These are phyloP conservation scores for Tricholoma sp. DNA, from an alignment of 768 basidiomycete species.

Conservation along the genomic window DNA sequence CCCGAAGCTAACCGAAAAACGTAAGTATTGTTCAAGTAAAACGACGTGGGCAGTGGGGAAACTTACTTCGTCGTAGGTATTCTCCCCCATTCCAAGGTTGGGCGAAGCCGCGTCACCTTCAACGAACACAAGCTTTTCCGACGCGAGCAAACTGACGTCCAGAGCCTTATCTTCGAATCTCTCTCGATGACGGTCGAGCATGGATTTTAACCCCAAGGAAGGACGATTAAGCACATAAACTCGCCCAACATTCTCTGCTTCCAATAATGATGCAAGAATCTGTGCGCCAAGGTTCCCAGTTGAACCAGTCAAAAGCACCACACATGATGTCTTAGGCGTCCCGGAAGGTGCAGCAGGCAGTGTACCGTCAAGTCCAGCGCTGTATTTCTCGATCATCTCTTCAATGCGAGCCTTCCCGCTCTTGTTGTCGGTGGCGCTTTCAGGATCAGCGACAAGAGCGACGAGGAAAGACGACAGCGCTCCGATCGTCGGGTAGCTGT, in stretches of 20 bases:
- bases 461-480: too few relatives aligned
- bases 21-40: slow-evolving; percentile 2
- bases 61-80: too few relatives aligned
- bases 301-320: too few relatives aligned
- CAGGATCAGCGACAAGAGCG: slow-evolving; percentile 4
- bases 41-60: too few relatives aligned
- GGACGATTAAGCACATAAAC: slow-evolving; percentile 18
- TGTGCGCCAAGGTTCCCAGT: slow-evolving; percentile 17
- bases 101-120: slow-evolving; percentile 26
- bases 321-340: not conserved
- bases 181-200: slow-evolving; percentile 14
- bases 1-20: slow-evolving; percentile 22
- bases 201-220: too few relatives aligned
- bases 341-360: not conserved
- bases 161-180: slow-evolving; percentile 25
- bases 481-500: too few relatives aligned
- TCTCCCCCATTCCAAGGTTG: too few relatives aligned
- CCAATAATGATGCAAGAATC: slow-evolving; percentile 11
- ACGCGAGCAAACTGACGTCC: slow-evolving; percentile 19
- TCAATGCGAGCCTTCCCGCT: too few relatives aligned
- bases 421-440: not conserved
- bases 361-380: too few relatives aligned
- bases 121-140: slow-evolving; percentile 29
- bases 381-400: too few relatives aligned
- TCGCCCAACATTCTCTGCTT: slow-evolving; percentile 7